phyloP scores from a whole-genome alignment of 495 filamentous ascomycete genomes.

The Lasiosphaeriaceae sp. region DNA sequence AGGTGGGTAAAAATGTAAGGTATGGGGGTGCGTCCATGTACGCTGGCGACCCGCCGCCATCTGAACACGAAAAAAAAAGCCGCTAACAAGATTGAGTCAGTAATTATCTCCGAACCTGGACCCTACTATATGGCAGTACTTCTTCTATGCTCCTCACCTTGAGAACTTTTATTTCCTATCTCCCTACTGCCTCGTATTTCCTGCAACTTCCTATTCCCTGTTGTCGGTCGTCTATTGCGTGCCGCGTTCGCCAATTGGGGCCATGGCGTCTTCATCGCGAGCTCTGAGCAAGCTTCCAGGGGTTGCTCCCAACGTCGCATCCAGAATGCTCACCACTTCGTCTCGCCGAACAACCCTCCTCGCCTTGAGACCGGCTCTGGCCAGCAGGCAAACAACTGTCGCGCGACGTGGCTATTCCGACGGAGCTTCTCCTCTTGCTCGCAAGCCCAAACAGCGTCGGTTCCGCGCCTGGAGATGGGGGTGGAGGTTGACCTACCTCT shows the following conservation, averaged over 20 bases:
- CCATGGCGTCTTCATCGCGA: constrained; percentile 31
- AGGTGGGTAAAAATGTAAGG: too few species aligned
- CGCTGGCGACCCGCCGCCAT: too few species aligned
- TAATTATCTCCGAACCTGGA: background rate
- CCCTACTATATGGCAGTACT: background rate
- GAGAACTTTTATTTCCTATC: background rate
- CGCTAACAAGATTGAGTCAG: background rate
- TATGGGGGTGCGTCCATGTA: too few species aligned
- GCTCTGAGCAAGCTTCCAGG: constrained; percentile 32
- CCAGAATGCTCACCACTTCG: constrained; percentile 24
- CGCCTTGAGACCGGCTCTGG: constrained; percentile 17
- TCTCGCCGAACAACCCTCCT: constrained; percentile 19
- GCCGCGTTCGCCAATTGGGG: constrained; percentile 24
- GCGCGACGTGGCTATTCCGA: constrained; percentile 39
- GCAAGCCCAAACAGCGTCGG: constrained; percentile 32
- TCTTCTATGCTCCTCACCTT: background rate
- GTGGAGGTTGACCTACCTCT: constrained; percentile 75
- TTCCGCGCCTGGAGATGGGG: constrained; percentile 45
- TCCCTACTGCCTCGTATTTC: background rate
- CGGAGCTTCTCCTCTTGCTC: constrained; percentile 22
- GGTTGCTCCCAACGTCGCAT: constrained; percentile 18
- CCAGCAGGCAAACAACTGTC: constrained; percentile 16
- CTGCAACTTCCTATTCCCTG: background rate
- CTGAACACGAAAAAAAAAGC: background rate
- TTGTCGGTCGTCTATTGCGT: background rate